Base-by-base conservation (phyloP, 202 grass and related monocot genomes). In the Setaria viridis region DNA sequence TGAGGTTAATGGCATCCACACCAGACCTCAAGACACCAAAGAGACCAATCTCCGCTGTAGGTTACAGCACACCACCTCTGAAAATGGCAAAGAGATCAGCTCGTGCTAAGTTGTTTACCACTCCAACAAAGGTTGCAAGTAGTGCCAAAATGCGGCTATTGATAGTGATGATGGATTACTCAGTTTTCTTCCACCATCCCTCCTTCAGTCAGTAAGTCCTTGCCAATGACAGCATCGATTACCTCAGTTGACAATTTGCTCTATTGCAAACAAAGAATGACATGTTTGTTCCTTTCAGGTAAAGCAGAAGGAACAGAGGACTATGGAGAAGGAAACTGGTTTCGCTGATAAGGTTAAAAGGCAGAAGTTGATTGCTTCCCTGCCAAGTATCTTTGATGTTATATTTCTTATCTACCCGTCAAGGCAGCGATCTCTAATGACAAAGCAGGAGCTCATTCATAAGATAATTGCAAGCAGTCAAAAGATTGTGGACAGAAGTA, bases 371-470 rank as follows among this genome's bases (percentile, higher is more conserved):
- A 84, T 98, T 79, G 74, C 91, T 42, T 95, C 70, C 50, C 79
- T 98, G 58, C 93, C 95, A 20, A 81, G 79, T 75, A 90, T 79
- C 58, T 98, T 93, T 71, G 88, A 95, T 68, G 77, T 84, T 21
- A 82, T 98, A 55, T 78, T 93, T 62, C 89, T 95, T 10, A 83
- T 88, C 67, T 95, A 90, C 64, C 87, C 91, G 58, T 98, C 95
- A 46, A 85, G 71, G 51, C 84, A 98, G 30, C 74, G 85, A 15
- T 90, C 91, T 70, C 91, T 93, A 33, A 88, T 98, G 85, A 87
- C 89, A 76, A 98, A 93, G 78, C 89, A 95, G 68, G 93, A 95
- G 83, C 79, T 95, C 4, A 84, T 98, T 17, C 68, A 98, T 30
- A 93, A 90, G 83, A 82, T 98, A 39, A 87, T 93, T 71, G 77